These are phyloP conservation scores for Phytopythium ostracodes DNA, from an alignment of 352 stramenopile species.

Conservation along the genomic window DNA sequence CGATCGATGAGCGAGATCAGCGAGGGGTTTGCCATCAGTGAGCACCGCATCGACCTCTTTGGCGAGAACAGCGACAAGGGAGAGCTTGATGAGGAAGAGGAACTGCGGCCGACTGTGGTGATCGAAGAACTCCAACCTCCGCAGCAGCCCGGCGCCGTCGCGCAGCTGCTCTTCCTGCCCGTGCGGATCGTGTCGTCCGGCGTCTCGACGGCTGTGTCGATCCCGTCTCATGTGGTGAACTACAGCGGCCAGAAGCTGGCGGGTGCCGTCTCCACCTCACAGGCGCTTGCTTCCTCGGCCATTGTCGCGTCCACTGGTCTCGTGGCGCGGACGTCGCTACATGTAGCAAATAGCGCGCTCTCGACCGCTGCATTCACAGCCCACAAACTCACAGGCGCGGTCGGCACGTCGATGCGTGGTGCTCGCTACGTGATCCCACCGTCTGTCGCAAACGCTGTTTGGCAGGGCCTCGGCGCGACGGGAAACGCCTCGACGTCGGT, in stretches of 20 bases:
- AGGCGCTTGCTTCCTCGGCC: constrained; percentile 52
- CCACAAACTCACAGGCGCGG: constrained; percentile 38
- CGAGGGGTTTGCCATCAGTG: constrained; percentile 9
- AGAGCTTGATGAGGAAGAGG: constrained; percentile 3
- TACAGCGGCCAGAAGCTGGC: constrained; percentile 62
- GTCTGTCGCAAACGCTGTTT: constrained; percentile 59
- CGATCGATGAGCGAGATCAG: constrained; percentile 18
- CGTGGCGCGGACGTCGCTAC: constrained; percentile 48
- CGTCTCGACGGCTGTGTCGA: constrained; percentile 48
- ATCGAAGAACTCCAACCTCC: neutral
- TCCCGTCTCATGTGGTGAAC: constrained; percentile 39
- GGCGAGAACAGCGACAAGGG: neutral
- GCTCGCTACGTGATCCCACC: constrained; percentile 50
- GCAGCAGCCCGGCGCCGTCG: constrained; percentile 24
- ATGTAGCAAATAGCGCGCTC: constrained; percentile 47
- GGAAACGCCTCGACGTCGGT: constrained; percentile 54
- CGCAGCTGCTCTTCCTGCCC: constrained; percentile 55
- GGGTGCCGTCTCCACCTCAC: constrained; percentile 50
- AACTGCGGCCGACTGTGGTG: neutral
- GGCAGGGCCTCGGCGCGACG: constrained; percentile 55
- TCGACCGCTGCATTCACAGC: constrained; percentile 56
- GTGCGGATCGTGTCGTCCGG: constrained; percentile 53
- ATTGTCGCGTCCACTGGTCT: constrained; percentile 45
- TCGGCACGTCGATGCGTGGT: constrained; percentile 49
- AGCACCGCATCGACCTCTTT: constrained; percentile 18